phyloP scores from a whole-genome alignment of 805 yeast genomes.

The Candida stauntonica region DNA sequence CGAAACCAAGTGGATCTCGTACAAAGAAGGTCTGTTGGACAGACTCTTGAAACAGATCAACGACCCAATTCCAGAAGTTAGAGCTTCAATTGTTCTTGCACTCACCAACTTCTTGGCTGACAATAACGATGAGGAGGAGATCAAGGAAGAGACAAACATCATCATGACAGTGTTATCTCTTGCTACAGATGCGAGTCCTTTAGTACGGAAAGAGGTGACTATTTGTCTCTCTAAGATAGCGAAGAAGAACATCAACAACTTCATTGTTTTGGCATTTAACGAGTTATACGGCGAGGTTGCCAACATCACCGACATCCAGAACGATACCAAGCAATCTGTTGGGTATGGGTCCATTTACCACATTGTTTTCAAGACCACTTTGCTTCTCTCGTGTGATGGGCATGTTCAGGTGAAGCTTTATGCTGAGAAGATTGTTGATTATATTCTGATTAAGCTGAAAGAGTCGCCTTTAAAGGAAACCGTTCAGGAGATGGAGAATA shows the following conservation, averaged over 20 bases:
- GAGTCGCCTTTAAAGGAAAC: slow-evolving; percentile 57
- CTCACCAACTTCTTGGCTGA: slow-evolving; percentile 64
- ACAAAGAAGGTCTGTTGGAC: slow-evolving; percentile 57
- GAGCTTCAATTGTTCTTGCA: slow-evolving; percentile 78
- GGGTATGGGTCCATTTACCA: slow-evolving; percentile 86
- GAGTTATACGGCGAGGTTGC: slow-evolving; percentile 45
- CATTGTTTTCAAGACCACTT: slow-evolving; percentile 81
- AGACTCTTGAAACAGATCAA: slow-evolving; percentile 53
- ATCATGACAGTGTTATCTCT: slow-evolving; percentile 64
- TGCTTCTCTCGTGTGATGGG: slow-evolving; percentile 83
- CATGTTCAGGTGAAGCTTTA: slow-evolving; percentile 70
- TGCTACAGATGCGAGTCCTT: slow-evolving; percentile 82
- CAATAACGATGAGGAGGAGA: slow-evolving; percentile 39
- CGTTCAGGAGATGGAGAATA: slow-evolving; percentile 62
- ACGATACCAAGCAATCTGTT: slow-evolving; percentile 47
- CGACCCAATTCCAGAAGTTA: slow-evolving; percentile 94
- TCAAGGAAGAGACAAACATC: slow-evolving; percentile 62
- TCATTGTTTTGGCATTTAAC: slow-evolving; percentile 81
- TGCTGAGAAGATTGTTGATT: slow-evolving; percentile 74
- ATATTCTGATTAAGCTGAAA: slow-evolving; percentile 53
- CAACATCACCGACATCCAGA: slow-evolving; percentile 39
- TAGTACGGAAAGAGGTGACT: slow-evolving; percentile 82
- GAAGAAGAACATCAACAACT: slow-evolving; percentile 62
- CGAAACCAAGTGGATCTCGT: slow-evolving; percentile 69
- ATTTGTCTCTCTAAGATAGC: slow-evolving; percentile 75